phyloP scores from a whole-genome alignment of 2,329 filamentous ascomycete genomes.

The Diaporthe sp. region DNA sequence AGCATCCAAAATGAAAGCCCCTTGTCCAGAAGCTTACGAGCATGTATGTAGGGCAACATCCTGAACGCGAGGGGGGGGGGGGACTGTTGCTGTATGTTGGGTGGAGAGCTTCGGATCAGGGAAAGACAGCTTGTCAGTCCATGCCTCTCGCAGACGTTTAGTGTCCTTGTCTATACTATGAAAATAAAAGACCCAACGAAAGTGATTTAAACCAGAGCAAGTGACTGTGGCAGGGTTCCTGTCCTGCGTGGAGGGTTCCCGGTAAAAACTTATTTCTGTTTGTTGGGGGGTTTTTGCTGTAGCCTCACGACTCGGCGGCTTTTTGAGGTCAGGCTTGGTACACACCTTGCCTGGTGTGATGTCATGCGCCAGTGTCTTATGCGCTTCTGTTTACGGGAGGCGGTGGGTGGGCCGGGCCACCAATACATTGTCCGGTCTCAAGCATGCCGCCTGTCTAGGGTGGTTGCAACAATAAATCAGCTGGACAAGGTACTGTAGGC shows the following conservation, averaged over 20 bases:
- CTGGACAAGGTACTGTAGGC: conserved; percentile 1
- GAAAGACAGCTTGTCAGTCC: conserved; percentile 18
- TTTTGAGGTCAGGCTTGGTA: conserved; percentile 23
- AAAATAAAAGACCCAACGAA: not conserved
- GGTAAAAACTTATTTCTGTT: conserved; percentile 1
- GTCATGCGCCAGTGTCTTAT: conserved; percentile 29
- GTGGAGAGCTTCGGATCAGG: not conserved
- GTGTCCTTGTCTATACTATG: not conserved
- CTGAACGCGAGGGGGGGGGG: conserved; percentile 14
- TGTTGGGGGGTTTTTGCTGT: conserved; percentile 4
- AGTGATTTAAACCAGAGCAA: not conserved
- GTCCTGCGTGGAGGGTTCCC: not conserved
- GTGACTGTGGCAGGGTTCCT: not conserved
- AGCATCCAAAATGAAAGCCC: not conserved
- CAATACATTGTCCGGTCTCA: not conserved
- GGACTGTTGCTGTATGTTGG: not conserved
- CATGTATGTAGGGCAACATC: conserved; percentile 54
- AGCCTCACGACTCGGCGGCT: conserved; percentile 20
- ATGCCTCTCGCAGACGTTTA: conserved; percentile 28
- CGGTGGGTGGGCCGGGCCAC: not conserved
- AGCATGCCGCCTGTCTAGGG: not conserved
- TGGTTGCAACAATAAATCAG: conserved; percentile 1
- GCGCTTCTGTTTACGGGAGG: not conserved
- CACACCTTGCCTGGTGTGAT: conserved; percentile 19
- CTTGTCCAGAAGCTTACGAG: conserved; percentile 45